Percentiles rank a stretch among this genome's conserved stretches.
Conservation (phyloP, 306 rosid species). For the Casuarina equisetifolia region DNA sequence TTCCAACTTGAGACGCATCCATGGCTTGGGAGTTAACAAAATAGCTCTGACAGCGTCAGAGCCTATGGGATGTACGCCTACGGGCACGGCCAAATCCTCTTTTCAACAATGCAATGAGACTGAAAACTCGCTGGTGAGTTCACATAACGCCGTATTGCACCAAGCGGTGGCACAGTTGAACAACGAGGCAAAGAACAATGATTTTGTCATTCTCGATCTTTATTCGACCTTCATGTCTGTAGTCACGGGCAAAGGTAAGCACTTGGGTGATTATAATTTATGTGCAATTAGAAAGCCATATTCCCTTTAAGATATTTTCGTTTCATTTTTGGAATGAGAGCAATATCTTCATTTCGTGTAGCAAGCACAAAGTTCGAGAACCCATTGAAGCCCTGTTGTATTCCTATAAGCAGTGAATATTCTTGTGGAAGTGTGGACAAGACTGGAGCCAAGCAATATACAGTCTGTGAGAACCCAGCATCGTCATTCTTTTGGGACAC, state of each 20-base stretch:
- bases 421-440: conserved; percentile 18
- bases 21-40: conserved; percentile 42
- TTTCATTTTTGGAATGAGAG: not conserved
- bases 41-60: conserved; percentile 21
- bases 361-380: conserved; percentile 7
- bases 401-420: conserved; percentile 18
- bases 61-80: conserved; percentile 46
- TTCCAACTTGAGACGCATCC: conserved; percentile 26
- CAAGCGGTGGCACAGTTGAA: conserved; percentile 28
- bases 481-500: conserved; percentile 30
- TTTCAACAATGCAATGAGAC: conserved; percentile 28
- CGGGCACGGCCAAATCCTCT: conserved; percentile 12
- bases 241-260: conserved; percentile 34
- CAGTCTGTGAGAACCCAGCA: conserved; percentile 19
- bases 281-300: no score
- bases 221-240: conserved; percentile 48
- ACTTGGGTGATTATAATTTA: conserved; percentile 21
- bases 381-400: conserved; percentile 23
- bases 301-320: no score
- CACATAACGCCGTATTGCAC: conserved; percentile 34
- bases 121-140: not conserved
- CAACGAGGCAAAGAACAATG: not conserved
- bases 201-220: conserved; percentile 32
- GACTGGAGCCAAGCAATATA: conserved; percentile 25
- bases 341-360: not conserved